phyloP scores from a whole-genome alignment of 2,329 filamentous ascomycete species.

The Epichloe uncinata region DNA sequence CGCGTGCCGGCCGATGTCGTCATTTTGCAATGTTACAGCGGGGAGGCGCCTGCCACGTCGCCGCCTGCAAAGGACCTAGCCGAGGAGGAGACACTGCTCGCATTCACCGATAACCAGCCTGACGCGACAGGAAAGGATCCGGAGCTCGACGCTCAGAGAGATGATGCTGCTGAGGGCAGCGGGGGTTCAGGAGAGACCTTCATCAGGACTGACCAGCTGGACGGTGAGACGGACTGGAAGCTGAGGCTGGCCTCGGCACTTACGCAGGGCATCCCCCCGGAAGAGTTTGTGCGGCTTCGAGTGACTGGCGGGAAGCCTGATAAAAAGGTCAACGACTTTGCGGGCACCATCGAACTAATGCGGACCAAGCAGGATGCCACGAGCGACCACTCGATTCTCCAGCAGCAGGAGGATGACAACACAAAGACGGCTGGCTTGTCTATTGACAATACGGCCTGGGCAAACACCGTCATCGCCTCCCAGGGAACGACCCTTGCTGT shows the following conservation, averaged over 20 bases:
- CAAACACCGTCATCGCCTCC: slow-evolving; percentile 91
- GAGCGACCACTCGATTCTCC: slow-evolving; percentile 24
- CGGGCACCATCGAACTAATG: slow-evolving; percentile 71
- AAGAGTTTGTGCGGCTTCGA: slow-evolving; percentile 55
- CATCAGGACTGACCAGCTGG: slow-evolving; percentile 91
- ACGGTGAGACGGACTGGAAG: slow-evolving; percentile 99
- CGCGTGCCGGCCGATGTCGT: slow-evolving; percentile 90
- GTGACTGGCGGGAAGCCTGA: slow-evolving; percentile 84
- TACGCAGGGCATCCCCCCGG: slow-evolving; percentile 61
- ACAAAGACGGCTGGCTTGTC: slow-evolving; percentile 58
- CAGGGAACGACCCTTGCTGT: slow-evolving; percentile 80
- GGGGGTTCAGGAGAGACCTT: slow-evolving; percentile 71
- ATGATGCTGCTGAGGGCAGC: slow-evolving; percentile 21
- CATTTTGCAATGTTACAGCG: slow-evolving; percentile 67
- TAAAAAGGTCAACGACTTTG: slow-evolving; percentile 86
- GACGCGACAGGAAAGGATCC: slow-evolving; percentile 23
- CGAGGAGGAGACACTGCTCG: slow-evolving; percentile 28
- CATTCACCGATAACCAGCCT: slow-evolving; percentile 25
- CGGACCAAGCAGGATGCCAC: slow-evolving; percentile 38
- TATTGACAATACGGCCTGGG: slow-evolving; percentile 98
- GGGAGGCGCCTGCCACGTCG: slow-evolving; percentile 31
- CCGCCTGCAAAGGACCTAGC: slow-evolving; percentile 17
- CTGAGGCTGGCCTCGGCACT: slow-evolving; percentile 74
- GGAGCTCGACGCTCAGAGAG: slow-evolving; percentile 12
- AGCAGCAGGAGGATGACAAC: slow-evolving; percentile 20